Conservation (phyloP, 495 filamentous ascomycete species). For the Neurospora tetrasperma region DNA sequence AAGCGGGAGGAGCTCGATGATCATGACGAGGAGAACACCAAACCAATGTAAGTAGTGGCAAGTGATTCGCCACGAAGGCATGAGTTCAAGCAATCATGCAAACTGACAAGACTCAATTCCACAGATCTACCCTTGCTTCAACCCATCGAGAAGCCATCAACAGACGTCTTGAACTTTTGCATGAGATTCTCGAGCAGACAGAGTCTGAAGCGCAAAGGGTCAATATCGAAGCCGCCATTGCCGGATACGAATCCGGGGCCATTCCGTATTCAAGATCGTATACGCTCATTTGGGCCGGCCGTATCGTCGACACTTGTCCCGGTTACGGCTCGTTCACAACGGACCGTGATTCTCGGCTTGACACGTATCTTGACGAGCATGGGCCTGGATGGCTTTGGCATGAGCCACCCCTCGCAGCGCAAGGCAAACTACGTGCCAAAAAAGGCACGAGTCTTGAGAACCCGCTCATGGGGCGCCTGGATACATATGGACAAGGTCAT, state of each 20-base stretch:
- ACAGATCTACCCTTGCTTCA: conserved; percentile 14
- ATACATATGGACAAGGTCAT: conserved; percentile 15
- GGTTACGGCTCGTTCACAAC: conserved; percentile 26
- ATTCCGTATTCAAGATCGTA: conserved; percentile 31
- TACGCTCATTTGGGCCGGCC: conserved; percentile 37
- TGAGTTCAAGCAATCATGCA: background rate
- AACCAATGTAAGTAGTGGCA: conserved; percentile 21
- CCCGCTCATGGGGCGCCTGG: conserved; percentile 4
- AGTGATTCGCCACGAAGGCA: background rate
- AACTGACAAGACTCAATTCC: conserved; percentile 1
- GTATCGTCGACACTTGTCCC: conserved; percentile 32
- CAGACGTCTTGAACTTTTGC: conserved; percentile 22
- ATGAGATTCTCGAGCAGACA: conserved; percentile 14
- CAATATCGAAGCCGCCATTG: conserved; percentile 35
- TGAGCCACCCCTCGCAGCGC: conserved; percentile 31
- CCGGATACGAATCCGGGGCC: conserved; percentile 30
- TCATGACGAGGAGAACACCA: conserved; percentile 28
- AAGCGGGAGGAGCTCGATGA: conserved; percentile 28
- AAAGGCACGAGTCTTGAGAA: conserved; percentile 22
- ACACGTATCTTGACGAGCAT: conserved; percentile 25
- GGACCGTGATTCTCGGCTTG: conserved; percentile 31
- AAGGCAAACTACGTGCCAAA: conserved; percentile 14
- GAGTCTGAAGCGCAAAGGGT: conserved; percentile 29
- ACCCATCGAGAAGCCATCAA: conserved; percentile 18
- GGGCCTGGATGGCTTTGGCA: conserved; percentile 42